Evolutionary conservation across 1,284 basidiomycete species (phyloP), one percentile per base, ranked within the genome.

Genomic region (Cystobasidium pallidum): DNA sequence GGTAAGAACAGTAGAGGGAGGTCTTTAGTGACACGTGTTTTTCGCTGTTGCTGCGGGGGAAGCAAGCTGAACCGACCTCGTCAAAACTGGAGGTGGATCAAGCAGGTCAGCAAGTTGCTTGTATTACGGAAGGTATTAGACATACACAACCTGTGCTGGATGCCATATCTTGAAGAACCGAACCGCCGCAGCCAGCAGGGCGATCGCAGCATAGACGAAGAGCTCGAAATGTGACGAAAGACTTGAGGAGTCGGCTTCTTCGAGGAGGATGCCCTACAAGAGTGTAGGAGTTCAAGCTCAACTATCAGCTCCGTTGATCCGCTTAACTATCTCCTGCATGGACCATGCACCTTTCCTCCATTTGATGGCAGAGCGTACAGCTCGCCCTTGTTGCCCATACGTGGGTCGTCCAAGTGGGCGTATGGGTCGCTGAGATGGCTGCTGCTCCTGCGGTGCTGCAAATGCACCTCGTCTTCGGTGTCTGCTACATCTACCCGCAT

Each of bases 131-230:
- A 34, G 21, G 15, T 32, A 28, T 24, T 1, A 55, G 28, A 85
- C 91, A 80, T 81, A 94, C 92, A 96, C 94, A 75, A 97, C 93
- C 83, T 92, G 88, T 83, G 92, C 89, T 49, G 94, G 94, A 80
- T 92, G 88, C 80, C 89, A 90, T 82, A 97, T 94, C 83, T 92
- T 91, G 84, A 90, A 94, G 84, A 97, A 95, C 59, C 94, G 88
- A 70, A 94, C 81, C 24, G 87, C 86, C 79, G 77, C 78, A 10
- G 75, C 57, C 7, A 66, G 61, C 10, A 74, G 39, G 28, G 68
- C 68, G 17, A 71, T 71, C 13, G 52, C 45, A 13, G 59, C 68
- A 47, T 71, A 71, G n/a, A 71, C 61, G 49, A 71, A 58, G n/a
- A 71, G 52, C 45, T 71, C 68, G 26, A 71, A 63, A 51, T 71